Evolutionary conservation across 2,329 filamentous ascomycete genomes (phyloP).

Genomic region (Xylariaceae sp.): DNA sequence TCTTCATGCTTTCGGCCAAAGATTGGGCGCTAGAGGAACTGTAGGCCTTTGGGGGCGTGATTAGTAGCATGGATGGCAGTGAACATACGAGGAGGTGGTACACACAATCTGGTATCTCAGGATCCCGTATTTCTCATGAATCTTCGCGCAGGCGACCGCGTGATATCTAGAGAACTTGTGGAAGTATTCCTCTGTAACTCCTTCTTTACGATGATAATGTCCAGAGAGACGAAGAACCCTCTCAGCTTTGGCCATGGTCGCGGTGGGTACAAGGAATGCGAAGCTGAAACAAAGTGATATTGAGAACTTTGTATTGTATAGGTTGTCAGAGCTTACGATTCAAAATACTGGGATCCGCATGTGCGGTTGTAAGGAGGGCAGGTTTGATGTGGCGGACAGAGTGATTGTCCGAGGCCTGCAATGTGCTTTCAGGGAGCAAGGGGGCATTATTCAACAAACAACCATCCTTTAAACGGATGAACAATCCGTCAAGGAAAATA

Average conservation of each 20-base stretch:
- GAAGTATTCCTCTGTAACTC: slow-evolving; percentile 4
- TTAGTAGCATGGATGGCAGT: not conserved
- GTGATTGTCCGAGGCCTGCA: too few relatives aligned
- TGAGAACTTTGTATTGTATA: too few relatives aligned
- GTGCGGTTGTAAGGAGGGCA: too few relatives aligned
- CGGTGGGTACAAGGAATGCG: too few relatives aligned
- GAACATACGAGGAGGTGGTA: not conserved
- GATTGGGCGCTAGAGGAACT: slow-evolving; percentile 6
- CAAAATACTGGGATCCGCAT: too few relatives aligned
- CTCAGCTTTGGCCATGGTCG: slow-evolving; percentile 6
- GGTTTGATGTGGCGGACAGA: too few relatives aligned
- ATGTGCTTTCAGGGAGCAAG: too few relatives aligned
- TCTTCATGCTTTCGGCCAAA: slow-evolving; percentile 14
- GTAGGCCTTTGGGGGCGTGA: slow-evolving; percentile 8
- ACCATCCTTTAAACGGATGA: too few relatives aligned
- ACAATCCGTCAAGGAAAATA: too few relatives aligned
- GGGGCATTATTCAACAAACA: too few relatives aligned
- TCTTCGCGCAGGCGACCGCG: slow-evolving; percentile 6
- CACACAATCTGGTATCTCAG: slow-evolving; percentile 8
- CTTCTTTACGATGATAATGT: slow-evolving; percentile 3
- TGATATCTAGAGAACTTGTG: slow-evolving; percentile 3
- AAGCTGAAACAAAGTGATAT: too few relatives aligned
- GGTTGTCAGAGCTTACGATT: too few relatives aligned
- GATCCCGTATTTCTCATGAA: slow-evolving; percentile 6
- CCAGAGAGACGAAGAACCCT: slow-evolving; percentile 7